phyloP scores from a whole-genome alignment of 2,329 filamentous ascomycete genomes.

The Verticillium nonalfalfae region DNA sequence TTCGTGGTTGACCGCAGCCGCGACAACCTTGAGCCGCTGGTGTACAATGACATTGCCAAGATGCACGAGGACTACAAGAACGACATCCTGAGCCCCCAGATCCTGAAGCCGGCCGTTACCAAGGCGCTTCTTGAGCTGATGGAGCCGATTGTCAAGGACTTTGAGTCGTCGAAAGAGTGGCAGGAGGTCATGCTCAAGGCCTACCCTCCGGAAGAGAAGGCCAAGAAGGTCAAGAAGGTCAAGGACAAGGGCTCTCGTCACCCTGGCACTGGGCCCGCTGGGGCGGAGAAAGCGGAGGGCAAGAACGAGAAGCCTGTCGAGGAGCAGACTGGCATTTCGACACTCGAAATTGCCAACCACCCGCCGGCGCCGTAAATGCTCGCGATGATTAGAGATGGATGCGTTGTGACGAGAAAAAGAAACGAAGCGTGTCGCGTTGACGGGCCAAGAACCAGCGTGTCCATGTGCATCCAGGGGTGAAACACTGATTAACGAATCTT shows the following conservation, averaged over 20 bases:
- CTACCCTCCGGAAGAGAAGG: constrained; percentile 66
- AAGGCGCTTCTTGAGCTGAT: constrained; percentile 68
- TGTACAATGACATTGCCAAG: constrained; percentile 70
- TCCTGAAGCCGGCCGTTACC: constrained; percentile 78
- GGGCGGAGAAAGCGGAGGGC: neutral
- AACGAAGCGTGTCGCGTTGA: neutral
- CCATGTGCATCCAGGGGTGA: too few relatives aligned
- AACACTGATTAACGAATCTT: neutral
- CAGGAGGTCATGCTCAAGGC: constrained; percentile 67
- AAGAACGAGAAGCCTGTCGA: constrained; percentile 1
- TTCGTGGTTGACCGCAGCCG: constrained; percentile 64
- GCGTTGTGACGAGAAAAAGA: neutral
- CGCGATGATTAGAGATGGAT: neutral
- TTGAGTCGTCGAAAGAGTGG: constrained; percentile 68
- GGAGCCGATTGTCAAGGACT: constrained; percentile 70
- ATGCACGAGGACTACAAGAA: constrained; percentile 74
- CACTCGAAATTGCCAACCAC: neutral
- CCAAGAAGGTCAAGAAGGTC: constrained; percentile 69
- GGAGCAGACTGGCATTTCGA: neutral
- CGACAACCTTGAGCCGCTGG: constrained; percentile 63
- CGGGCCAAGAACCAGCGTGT: too few relatives aligned
- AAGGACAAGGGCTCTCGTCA: constrained; percentile 69
- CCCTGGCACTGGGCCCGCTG: constrained; percentile 33
- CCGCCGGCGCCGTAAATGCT: neutral
- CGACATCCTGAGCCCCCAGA: constrained; percentile 79